Evolutionary conservation across 495 filamentous ascomycete species (phyloP), one percentile per base, ranked within the genome.

Genomic region (Friedmanniomyces simplex): DNA sequence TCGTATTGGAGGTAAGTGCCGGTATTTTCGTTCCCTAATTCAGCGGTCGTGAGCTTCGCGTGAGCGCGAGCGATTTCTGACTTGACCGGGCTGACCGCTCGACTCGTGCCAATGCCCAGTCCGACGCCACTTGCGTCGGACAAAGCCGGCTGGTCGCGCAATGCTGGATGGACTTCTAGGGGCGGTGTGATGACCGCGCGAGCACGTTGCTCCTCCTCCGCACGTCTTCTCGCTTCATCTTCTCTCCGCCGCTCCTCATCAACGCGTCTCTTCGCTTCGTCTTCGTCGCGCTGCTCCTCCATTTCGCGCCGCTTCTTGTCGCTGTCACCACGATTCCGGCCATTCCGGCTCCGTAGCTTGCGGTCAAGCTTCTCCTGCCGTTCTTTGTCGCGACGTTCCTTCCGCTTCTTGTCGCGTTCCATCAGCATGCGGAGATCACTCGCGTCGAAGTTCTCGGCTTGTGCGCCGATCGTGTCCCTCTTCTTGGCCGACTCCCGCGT

Each of bases 371-470:
- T 83, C 60, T 91, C 85, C 55, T 84, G 81, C 24, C 94, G 86
- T 42, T 79, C 76, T 54, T 83, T 75, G 50, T 76, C 77, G 72
- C 88, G 89, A 66, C 79, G 82, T 55, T 95, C 87, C 57, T 77
- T 79, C 30, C 90, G 77, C 57, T 88, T 80, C 58, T 85, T 76
- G 67, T 96, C 90, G 54, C 90, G 74, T 56, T 96, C 90, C 77
- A 96, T 80, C 34, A 95, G 68, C 63, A 94, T 87, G 20, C 89
- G 77, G 50, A 96, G 64, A 63, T 84, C 87, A 36, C 85, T 79
- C 1, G 90, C 86, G 69, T 84, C 86, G 42, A 95, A 73, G 39
- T 87, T 83, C 68, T 95, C 85, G 22, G 89, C 90, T 37, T 93
- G 73, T 47, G 86, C 82, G 61, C 91, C 85, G 13, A 96, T 79